Evolutionary conservation across 805 yeast species (phyloP).

Genomic region (Millerozyma acaciae): DNA sequence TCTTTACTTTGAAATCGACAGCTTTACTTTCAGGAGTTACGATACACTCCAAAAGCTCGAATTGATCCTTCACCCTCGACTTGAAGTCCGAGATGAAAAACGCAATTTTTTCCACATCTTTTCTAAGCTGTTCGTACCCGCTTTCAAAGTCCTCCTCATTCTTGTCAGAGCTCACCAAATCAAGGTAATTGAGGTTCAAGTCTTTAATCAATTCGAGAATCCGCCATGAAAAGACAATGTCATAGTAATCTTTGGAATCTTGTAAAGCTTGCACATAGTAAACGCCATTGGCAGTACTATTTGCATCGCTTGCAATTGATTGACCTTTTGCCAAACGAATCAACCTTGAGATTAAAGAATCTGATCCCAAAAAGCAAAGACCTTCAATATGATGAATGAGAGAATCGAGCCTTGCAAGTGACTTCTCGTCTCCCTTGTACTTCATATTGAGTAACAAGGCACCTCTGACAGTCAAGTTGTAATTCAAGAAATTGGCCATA

Average conservation of each 20-base stretch:
- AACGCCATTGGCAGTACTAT: constrained; percentile 25
- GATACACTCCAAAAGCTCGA: constrained; percentile 20
- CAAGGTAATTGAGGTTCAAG: constrained; percentile 24
- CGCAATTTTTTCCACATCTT: not conserved
- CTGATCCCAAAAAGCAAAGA: constrained; percentile 24
- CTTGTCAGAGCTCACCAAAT: too few species aligned
- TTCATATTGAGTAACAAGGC: constrained; percentile 26
- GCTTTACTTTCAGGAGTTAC: constrained; percentile 19
- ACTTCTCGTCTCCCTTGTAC: constrained; percentile 23
- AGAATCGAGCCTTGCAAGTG: constrained; percentile 18
- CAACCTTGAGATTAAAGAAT: constrained; percentile 22
- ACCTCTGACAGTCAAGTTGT: constrained; percentile 22
- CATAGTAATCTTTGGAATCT: constrained; percentile 20
- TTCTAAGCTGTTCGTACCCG: not conserved
- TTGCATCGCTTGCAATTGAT: constrained; percentile 22
- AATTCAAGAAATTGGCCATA: constrained; percentile 15
- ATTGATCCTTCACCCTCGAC: constrained; percentile 12
- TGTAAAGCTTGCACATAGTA: constrained; percentile 29
- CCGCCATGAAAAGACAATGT: constrained; percentile 33
- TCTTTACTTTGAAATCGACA: constrained; percentile 14
- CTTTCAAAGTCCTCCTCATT: too few species aligned
- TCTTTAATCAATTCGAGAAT: constrained; percentile 30
- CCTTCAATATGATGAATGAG: constrained; percentile 32
- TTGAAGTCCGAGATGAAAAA: not conserved
- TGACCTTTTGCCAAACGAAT: constrained; percentile 19